These are phyloP conservation scores for Tetracentron sinense DNA, from an alignment of 164 flowering plant genomes.

Conservation along the genomic window DNA sequence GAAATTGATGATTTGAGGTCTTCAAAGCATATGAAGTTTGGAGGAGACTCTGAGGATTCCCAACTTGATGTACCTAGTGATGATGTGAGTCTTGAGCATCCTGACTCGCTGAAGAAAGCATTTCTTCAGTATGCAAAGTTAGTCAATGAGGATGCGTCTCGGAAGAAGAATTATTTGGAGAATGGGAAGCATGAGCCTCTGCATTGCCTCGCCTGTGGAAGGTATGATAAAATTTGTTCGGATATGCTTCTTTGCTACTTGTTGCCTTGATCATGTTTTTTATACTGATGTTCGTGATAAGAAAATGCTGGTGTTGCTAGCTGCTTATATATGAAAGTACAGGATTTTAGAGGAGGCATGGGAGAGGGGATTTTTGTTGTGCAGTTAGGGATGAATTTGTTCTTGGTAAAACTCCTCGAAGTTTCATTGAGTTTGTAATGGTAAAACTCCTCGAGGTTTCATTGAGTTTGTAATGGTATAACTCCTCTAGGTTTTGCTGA, in stretches of 20 bases:
- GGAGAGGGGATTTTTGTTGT: background rate
- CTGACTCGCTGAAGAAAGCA: conserved; percentile 58
- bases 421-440: too few species aligned
- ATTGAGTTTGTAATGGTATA: too few species aligned
- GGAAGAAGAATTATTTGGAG: conserved; percentile 64
- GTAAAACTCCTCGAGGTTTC: too few species aligned
- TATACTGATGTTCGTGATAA: background rate
- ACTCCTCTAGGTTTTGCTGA: too few species aligned
- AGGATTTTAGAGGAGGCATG: background rate
- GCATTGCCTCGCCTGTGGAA: conserved; percentile 75
- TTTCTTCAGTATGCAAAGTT: conserved; percentile 54
- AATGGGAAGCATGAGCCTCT: conserved; percentile 69
- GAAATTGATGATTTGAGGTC: conserved; percentile 42
- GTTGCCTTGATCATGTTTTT: background rate
- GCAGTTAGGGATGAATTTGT: too few species aligned
- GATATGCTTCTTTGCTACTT: conserved; percentile 4
- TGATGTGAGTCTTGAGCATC: conserved; percentile 24
- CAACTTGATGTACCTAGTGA: conserved; percentile 10
- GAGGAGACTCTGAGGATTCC: conserved; percentile 28
- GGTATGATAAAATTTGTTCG: conserved; percentile 48
- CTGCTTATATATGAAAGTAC: background rate
- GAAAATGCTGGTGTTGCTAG: background rate
- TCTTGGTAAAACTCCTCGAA: too few species aligned
- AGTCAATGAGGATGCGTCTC: conserved; percentile 50
- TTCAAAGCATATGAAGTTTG: conserved; percentile 44